These are phyloP conservation scores for Cinchona pubescens DNA, from an alignment of 257 asterid genomes.

Conservation along the genomic window DNA sequence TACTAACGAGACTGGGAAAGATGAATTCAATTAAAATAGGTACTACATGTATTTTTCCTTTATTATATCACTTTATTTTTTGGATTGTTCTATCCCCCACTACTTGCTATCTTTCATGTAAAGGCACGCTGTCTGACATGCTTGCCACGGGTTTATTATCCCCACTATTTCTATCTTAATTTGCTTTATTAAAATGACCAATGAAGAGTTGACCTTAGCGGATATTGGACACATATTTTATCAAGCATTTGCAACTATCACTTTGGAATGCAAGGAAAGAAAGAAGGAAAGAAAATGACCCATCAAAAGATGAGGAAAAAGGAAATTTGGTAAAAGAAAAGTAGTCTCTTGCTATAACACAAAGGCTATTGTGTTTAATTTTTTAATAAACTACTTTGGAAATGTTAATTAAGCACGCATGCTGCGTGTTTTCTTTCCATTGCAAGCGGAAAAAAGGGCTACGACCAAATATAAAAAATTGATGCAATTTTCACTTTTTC, in stretches of 20 bases:
- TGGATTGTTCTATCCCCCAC: neutral
- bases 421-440: neutral
- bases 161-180: conserved; percentile 4
- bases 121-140: conserved; percentile 3
- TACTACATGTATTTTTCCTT: too few relatives aligned
- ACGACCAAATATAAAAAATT: neutral
- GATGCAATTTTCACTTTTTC: neutral
- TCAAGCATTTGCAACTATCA: neutral
- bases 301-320: neutral
- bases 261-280: neutral
- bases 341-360: neutral
- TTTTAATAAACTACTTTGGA: neutral
- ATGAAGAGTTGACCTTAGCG: neutral
- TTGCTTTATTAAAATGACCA: conserved; percentile 10
- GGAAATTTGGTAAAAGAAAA: neutral
- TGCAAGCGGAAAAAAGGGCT: neutral
- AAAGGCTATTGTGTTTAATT: neutral
- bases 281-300: neutral
- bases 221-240: neutral
- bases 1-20: too few relatives aligned
- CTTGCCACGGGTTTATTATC: conserved; percentile 11
- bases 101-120: neutral
- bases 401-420: too few relatives aligned
- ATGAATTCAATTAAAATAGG: too few relatives aligned
- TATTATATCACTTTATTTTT: too few relatives aligned